Conservation (phyloP, 2,329 filamentous ascomycete genomes). For the Diaporthe vaccinii region DNA sequence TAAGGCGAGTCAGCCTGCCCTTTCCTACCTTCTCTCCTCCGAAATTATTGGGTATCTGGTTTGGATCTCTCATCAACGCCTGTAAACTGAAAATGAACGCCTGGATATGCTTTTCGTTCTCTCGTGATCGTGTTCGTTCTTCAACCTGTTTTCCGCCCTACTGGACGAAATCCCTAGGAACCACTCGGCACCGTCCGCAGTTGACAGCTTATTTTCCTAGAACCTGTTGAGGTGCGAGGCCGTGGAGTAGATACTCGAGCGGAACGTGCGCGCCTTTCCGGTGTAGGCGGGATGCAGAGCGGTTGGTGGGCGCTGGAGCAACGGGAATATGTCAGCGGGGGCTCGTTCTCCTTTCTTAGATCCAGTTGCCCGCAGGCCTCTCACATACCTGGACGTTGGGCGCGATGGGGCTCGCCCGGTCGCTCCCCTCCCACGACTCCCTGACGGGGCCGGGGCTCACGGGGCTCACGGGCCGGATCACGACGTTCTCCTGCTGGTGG, state of each 20-base stretch:
- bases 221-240: conserved; percentile 64
- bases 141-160: background rate
- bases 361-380: background rate
- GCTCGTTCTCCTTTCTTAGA: background rate
- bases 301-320: conserved; percentile 64
- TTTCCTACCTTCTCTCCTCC: background rate
- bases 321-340: conserved; percentile 22
- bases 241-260: conserved; percentile 58
- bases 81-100: conserved; percentile 23
- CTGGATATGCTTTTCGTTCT: conserved; percentile 19
- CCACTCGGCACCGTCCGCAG: background rate
- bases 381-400: conserved; percentile 57
- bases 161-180: background rate
- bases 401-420: conserved; percentile 67
- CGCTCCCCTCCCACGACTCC: conserved; percentile 45
- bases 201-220: conserved; percentile 45
- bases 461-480: conserved; percentile 30
- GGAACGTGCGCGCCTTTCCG: conserved; percentile 50
- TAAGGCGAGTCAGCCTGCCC: background rate
- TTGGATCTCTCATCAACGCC: conserved; percentile 20
- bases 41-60: conserved; percentile 25
- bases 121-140: background rate
- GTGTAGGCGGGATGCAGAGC: conserved; percentile 68
- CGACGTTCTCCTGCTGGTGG: conserved; percentile 38
- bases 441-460: conserved; percentile 15